A percentile compares a stretch with the other conserved stretches of the same genome.
Evolutionary conservation across 148 eudicot species (phyloP).

Genomic region (Rhododendron simsii): DNA sequence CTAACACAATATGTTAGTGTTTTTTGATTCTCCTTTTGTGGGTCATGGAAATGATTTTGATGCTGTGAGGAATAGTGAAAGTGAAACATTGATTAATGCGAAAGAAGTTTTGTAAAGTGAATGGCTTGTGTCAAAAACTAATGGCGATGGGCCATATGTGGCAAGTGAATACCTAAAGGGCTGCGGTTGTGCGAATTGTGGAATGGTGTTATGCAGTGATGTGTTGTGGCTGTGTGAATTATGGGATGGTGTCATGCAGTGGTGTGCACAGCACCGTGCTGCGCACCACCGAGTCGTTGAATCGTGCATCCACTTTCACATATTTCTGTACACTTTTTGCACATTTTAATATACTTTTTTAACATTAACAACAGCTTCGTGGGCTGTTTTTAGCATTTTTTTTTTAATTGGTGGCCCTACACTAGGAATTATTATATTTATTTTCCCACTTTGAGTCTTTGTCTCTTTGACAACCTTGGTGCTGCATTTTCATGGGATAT

Average conservation of each 20-base stretch:
- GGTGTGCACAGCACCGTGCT: too few species aligned
- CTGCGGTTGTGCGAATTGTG: too few species aligned
- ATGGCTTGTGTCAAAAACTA: constrained; percentile 10
- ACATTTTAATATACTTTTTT: too few species aligned
- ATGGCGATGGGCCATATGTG: neutral
- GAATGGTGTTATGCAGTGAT: too few species aligned
- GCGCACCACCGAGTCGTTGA: too few species aligned
- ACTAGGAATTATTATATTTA: neutral
- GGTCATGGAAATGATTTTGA: constrained; percentile 7
- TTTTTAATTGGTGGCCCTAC: neutral
- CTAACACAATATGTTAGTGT: neutral
- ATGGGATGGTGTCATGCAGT: too few species aligned
- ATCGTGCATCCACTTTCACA: too few species aligned
- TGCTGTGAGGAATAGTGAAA: constrained; percentile 3
- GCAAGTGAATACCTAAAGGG: constrained; percentile 12
- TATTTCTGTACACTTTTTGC: too few species aligned
- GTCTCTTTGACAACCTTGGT: constrained; percentile 7
- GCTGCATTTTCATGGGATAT: neutral
- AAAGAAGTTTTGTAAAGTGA: constrained; percentile 9
- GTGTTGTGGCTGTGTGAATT: too few species aligned
- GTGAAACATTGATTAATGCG: constrained; percentile 6
- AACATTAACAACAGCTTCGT: too few species aligned
- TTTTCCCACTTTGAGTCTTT: neutral
- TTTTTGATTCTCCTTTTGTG: neutral
- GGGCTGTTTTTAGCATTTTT: too few species aligned